phyloP scores from a whole-genome alignment of 768 basidiomycete species.

The Amyloporia xantha region DNA sequence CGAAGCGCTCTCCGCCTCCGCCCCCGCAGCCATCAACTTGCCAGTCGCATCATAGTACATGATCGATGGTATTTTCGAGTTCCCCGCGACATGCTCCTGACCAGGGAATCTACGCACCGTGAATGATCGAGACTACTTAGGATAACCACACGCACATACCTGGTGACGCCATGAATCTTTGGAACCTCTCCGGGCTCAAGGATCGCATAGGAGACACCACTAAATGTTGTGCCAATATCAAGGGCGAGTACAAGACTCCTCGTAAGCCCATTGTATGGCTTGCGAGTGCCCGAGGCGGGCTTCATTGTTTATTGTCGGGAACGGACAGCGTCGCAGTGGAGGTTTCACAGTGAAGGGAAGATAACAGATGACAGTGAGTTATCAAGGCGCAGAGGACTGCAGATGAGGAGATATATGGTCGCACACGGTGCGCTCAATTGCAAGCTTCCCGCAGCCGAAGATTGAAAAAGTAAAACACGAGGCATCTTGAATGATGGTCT shows the following conservation, averaged over 20 bases:
- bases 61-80: slow-evolving; percentile 75
- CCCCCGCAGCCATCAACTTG: slow-evolving; percentile 63
- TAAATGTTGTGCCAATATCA: slow-evolving; percentile 80
- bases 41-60: slow-evolving; percentile 69
- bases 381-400: neutral
- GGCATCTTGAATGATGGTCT: slow-evolving; percentile 10
- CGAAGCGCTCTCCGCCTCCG: slow-evolving; percentile 63
- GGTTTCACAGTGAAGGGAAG: slow-evolving; percentile 2
- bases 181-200: slow-evolving; percentile 77
- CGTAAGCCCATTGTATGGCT: slow-evolving; percentile 59
- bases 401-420: slow-evolving; percentile 8
- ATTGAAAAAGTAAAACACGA: slow-evolving; percentile 9
- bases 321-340: neutral
- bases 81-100: slow-evolving; percentile 81
- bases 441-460: neutral
- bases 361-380: slow-evolving; percentile 9
- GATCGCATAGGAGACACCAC: slow-evolving; percentile 78
- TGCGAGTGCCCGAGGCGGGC: slow-evolving; percentile 55
- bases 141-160: slow-evolving; percentile 35
- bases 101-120: slow-evolving; percentile 56
- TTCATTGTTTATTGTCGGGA: slow-evolving; percentile 33
- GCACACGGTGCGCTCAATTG: neutral
- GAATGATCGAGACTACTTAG: neutral
- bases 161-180: slow-evolving; percentile 74
- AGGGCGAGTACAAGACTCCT: slow-evolving; percentile 72